These are phyloP conservation scores for Diaporthe eres DNA, from an alignment of 2,329 filamentous ascomycete genomes.

Conservation along the genomic window DNA sequence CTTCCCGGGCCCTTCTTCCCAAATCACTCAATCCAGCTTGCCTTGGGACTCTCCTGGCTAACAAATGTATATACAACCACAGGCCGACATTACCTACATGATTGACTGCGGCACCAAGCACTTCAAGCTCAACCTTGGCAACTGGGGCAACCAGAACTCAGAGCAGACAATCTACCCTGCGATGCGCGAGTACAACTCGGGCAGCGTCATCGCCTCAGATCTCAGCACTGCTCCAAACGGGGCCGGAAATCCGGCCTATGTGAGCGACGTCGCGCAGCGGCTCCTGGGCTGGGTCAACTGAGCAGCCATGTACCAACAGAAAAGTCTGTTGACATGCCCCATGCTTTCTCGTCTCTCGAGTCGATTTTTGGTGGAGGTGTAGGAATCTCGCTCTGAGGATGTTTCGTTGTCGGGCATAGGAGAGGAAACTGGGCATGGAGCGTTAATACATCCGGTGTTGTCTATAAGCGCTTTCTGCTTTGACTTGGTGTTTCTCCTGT, in stretches of 20 bases:
- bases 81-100: conserved; percentile 33
- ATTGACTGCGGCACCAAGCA: conserved; percentile 47
- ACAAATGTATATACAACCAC: not conserved
- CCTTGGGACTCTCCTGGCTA: not conserved
- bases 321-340: too few relatives aligned
- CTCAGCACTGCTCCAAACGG: conserved; percentile 49
- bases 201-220: conserved; percentile 52
- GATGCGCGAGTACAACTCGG: conserved; percentile 57
- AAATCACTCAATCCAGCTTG: too few relatives aligned
- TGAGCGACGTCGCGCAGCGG: conserved; percentile 33
- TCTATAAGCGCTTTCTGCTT: not conserved
- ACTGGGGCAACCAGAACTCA: conserved; percentile 48
- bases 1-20: too few relatives aligned
- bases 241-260: conserved; percentile 29
- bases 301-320: not conserved
- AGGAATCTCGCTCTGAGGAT: not conserved
- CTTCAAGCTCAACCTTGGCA: conserved; percentile 48
- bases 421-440: not conserved
- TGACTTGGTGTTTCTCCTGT: not conserved
- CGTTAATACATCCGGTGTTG: not conserved
- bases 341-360: too few relatives aligned
- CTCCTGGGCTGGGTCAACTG: conserved; percentile 19
- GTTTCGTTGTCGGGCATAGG: not conserved
- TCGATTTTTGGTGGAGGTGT: not conserved
- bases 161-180: conserved; percentile 55